Conservation (phyloP, 768 basidiomycete genomes). For the Mrakia hoshinonis region DNA sequence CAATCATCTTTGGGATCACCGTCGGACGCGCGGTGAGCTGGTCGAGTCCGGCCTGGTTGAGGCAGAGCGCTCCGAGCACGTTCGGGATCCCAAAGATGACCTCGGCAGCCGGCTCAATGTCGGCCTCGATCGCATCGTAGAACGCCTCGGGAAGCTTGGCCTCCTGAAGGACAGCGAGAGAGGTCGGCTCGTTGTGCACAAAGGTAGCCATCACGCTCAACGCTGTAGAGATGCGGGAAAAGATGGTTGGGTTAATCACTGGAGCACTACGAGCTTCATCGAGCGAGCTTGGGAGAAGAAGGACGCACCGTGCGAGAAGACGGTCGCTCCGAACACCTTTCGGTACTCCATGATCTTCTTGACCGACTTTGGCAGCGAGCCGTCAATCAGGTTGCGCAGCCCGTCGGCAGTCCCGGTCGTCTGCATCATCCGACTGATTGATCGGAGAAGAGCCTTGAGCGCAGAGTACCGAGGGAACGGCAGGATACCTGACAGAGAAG, state of each 20-base stretch:
- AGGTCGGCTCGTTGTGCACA: slow-evolving; percentile 97
- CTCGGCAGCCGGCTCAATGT: slow-evolving; percentile 79
- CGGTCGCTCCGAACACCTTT: slow-evolving; percentile 71
- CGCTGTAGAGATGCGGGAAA: slow-evolving; percentile 45
- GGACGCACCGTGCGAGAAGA: slow-evolving; percentile 69
- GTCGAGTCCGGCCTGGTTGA: slow-evolving; percentile 81
- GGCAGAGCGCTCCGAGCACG: slow-evolving; percentile 88
- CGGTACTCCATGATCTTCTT: slow-evolving; percentile 81
- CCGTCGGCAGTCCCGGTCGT: slow-evolving; percentile 82
- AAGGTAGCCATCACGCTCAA: slow-evolving; percentile 95
- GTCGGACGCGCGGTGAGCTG: slow-evolving; percentile 66
- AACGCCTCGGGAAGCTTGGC: slow-evolving; percentile 78
- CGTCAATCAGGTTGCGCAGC: slow-evolving; percentile 85
- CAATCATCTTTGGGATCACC: slow-evolving; percentile 75
- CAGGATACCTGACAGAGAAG: slow-evolving; percentile 52
- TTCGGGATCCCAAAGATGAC: slow-evolving; percentile 88
- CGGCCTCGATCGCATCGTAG: slow-evolving; percentile 73
- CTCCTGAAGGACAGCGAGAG: slow-evolving; percentile 85
- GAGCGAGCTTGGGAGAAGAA: not conserved
- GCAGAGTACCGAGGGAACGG: slow-evolving; percentile 66
- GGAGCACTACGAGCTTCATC: not conserved
- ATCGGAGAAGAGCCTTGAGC: slow-evolving; percentile 82
- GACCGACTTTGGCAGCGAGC: slow-evolving; percentile 69
- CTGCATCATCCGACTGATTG: slow-evolving; percentile 96
- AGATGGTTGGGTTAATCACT: not conserved